Percentiles rank a stretch among this genome's conserved stretches.
Evolutionary conservation across 1,284 basidiomycete species (phyloP).

Genomic region (Leccinum angustisporum): DNA sequence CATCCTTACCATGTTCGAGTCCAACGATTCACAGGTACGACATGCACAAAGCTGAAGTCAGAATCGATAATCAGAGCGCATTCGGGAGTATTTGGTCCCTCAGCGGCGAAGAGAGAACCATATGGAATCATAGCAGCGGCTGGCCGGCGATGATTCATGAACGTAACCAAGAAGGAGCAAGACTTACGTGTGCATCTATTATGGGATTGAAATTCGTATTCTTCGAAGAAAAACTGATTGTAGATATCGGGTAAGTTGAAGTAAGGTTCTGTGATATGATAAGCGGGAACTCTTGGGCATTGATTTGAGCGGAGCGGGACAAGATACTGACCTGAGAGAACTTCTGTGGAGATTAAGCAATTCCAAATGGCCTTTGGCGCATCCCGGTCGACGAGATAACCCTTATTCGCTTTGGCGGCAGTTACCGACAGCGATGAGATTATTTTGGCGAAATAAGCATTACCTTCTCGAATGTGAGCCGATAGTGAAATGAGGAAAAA

Average conservation of each 20-base stretch:
- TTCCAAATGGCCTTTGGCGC: conserved; percentile 92
- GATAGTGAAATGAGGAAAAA: conserved; percentile 76
- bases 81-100: conserved; percentile 58
- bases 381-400: conserved; percentile 90
- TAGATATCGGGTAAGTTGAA: conserved; percentile 90
- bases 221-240: conserved; percentile 94
- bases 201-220: conserved; percentile 89
- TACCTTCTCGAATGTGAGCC: conserved; percentile 86
- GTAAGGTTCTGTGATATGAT: conserved; percentile 91
- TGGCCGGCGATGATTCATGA: conserved; percentile 36
- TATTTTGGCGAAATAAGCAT: conserved; percentile 20
- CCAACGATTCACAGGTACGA: conserved; percentile 86
- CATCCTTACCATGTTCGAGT: too few species aligned
- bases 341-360: conserved; percentile 71
- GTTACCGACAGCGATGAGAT: conserved; percentile 5
- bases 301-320: conserved; percentile 47
- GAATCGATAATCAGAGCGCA: conserved; percentile 85
- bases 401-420: conserved; percentile 48
- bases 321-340: conserved; percentile 59
- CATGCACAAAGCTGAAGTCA: conserved; percentile 91
- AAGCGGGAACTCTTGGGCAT: conserved; percentile 70
- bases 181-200: conserved; percentile 77
- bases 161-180: conserved; percentile 17
- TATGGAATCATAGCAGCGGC: conserved; percentile 78
- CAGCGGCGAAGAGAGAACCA: conserved; percentile 58